These are phyloP conservation scores for grape (Vitis vinifera) DNA, from an alignment of 164 flowering plant species.

Conservation along the genomic window ASM3070453v1 NC_081818.1:29119501-29120000, in stretches of 20 bases:
- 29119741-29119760: slow-evolving; percentile 7
- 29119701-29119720: no score
- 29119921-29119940: not conserved
- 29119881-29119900: slow-evolving; percentile 50
- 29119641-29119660: no score
- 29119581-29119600: no score
- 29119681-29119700: no score
- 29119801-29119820: slow-evolving; percentile 54
- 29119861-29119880: slow-evolving; percentile 53
- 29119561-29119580: no score
- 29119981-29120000: slow-evolving; percentile 55
- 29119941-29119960: no score
- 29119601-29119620: no score
- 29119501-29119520: no score
- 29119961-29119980: not conserved
- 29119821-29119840: slow-evolving; percentile 40
- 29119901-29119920: slow-evolving; percentile 36
- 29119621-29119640: no score
- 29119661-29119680: no score
- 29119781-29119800: slow-evolving; percentile 48
- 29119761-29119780: slow-evolving; percentile 11
- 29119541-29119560: no score
- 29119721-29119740: not conserved
- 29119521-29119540: no score
- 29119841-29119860: slow-evolving; percentile 18